Conservation (phyloP, 495 filamentous ascomycete genomes). For the Talaromyces proteolyticus region DNA sequence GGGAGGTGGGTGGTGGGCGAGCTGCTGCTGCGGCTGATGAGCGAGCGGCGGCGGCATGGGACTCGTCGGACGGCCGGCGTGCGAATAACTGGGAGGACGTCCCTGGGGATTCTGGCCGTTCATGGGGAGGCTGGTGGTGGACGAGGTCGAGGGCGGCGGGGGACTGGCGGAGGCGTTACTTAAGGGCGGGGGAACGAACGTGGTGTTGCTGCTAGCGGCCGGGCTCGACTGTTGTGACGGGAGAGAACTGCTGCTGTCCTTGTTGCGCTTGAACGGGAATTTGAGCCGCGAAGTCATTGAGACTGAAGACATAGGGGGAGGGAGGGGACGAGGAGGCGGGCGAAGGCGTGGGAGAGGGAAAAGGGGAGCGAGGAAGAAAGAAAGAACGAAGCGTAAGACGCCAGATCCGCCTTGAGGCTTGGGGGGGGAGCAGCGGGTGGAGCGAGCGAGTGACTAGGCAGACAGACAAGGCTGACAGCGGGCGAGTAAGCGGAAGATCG, state of each 20-base stretch:
- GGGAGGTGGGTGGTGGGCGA: constrained; percentile 60
- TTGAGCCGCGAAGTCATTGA: constrained; percentile 49
- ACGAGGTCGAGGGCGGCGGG: constrained; percentile 36
- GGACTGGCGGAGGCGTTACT: constrained; percentile 20
- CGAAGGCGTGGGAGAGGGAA: not conserved
- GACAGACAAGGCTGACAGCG: not conserved
- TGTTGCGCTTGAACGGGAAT: constrained; percentile 41
- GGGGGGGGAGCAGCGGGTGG: not conserved
- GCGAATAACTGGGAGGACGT: constrained; percentile 68
- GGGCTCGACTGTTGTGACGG: constrained; percentile 11
- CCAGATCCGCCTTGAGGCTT: constrained; percentile 4
- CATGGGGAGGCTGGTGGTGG: constrained; percentile 48
- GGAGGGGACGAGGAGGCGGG: not conserved
- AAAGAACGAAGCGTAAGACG: not conserved
- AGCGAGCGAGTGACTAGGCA: not conserved
- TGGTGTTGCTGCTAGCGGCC: constrained; percentile 14
- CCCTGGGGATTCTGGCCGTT: constrained; percentile 37
- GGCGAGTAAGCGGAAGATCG: not conserved
- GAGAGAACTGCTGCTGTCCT: constrained; percentile 20
- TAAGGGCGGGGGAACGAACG: constrained; percentile 23
- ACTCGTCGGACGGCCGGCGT: constrained; percentile 51
- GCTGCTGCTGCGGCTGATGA: too few relatives aligned
- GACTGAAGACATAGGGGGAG: constrained; percentile 14
- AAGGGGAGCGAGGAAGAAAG: constrained; percentile 10
- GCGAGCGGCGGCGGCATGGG: constrained; percentile 52